A percentile compares a stretch with the other conserved stretches of the same genome.
Conservation (phyloP, 208 protist genomes). For the Crithidia expoeki region DNA sequence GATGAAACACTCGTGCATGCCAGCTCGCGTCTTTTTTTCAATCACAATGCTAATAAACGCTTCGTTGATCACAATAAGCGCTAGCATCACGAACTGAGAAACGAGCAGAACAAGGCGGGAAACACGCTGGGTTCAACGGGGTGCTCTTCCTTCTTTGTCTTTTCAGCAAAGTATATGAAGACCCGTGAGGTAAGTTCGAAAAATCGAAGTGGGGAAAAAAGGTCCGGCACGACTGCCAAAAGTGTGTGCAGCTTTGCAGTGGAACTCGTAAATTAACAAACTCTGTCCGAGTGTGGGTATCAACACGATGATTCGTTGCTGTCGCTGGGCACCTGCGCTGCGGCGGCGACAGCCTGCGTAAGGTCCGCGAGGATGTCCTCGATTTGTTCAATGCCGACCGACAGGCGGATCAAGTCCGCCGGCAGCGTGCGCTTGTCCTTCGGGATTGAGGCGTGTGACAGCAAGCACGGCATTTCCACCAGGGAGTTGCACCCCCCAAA, state of each 20-base stretch:
- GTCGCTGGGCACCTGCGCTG: slow-evolving; percentile 29
- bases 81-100: background rate
- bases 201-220: too few species aligned
- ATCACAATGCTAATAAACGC: too few species aligned
- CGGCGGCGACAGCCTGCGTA: slow-evolving; percentile 71
- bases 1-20: background rate
- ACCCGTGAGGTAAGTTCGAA: too few species aligned
- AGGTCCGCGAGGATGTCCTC: slow-evolving; percentile 93
- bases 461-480: slow-evolving; percentile 91
- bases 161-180: too few species aligned
- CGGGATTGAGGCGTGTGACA: slow-evolving; percentile 96
- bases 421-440: slow-evolving; percentile 85
- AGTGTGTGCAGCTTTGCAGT: too few species aligned
- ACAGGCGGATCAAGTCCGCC: slow-evolving; percentile 90
- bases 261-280: background rate
- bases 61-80: background rate
- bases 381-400: slow-evolving; percentile 94
- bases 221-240: too few species aligned
- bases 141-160: too few species aligned
- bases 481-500: slow-evolving; percentile 95
- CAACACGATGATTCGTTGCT: slow-evolving; percentile 21
- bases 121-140: too few species aligned
- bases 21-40: background rate
- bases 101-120: background rate
- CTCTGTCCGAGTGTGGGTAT: too few species aligned